Evolutionary conservation across 2,329 filamentous ascomycete species (phyloP).

Genomic region (Zymoseptoria crescenta): DNA sequence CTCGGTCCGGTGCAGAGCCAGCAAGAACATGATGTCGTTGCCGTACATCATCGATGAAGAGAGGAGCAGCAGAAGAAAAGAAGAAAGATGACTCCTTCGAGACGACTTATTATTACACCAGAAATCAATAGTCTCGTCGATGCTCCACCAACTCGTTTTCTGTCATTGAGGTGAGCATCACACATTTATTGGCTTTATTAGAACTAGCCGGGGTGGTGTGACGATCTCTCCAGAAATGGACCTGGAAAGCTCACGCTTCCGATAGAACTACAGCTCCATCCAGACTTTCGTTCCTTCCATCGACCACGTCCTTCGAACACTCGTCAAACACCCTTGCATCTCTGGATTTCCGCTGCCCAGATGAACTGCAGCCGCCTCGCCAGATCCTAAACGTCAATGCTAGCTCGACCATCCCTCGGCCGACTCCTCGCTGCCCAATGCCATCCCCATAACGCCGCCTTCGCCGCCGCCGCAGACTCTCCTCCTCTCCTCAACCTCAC

Average conservation of each 20-base stretch:
- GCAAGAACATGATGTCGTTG: neutral
- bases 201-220: neutral
- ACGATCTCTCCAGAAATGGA: neutral
- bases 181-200: neutral
- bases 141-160: neutral
- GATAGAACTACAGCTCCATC: neutral
- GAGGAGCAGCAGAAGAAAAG: neutral
- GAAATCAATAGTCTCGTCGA: neutral
- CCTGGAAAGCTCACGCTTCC: neutral
- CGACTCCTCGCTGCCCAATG: constrained; percentile 2
- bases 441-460: neutral
- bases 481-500: neutral
- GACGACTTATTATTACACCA: neutral
- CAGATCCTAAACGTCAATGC: constrained; percentile 14
- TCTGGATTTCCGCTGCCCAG: too few relatives aligned
- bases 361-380: neutral
- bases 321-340: too few relatives aligned
- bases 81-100: neutral
- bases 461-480: neutral
- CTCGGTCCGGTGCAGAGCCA: neutral
- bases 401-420: constrained; percentile 10
- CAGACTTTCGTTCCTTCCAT: neutral
- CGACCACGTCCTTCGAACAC: neutral
- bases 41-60: neutral
- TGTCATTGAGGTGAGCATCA: neutral